A percentile compares a stretch with the other conserved stretches of the same genome.
Evolutionary conservation across 2,329 filamentous ascomycete species (phyloP).

Genomic region (Colletotrichum echinochloae): DNA sequence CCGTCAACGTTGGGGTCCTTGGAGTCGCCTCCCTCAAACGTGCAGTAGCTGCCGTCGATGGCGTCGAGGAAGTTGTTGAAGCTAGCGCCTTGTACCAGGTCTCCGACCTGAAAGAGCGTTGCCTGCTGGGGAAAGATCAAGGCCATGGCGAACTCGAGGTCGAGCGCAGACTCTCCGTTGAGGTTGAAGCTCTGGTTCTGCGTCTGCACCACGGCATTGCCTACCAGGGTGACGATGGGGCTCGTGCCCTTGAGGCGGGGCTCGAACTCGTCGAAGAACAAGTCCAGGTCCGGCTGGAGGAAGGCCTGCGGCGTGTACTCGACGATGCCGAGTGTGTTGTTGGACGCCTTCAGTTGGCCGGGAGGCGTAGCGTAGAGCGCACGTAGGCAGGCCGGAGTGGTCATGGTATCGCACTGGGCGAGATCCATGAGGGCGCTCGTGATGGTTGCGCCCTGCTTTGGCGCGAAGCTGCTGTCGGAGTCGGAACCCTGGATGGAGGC

Average conservation of each 20-base stretch:
- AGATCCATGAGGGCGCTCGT: conserved; percentile 48
- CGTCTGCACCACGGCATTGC: conserved; percentile 59
- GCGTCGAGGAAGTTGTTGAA: conserved; percentile 59
- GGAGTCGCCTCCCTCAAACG: conserved; percentile 53
- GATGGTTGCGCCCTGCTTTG: conserved; percentile 49
- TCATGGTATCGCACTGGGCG: conserved; percentile 62
- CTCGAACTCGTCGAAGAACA: conserved; percentile 60
- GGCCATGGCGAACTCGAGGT: conserved; percentile 66
- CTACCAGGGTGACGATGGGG: conserved; percentile 60
- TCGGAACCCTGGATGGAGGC: conserved; percentile 47
- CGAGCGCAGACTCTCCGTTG: conserved; percentile 63
- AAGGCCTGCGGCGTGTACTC: conserved; percentile 65
- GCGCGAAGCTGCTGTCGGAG: conserved; percentile 44
- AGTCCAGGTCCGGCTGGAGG: conserved; percentile 60
- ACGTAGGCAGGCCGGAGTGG: conserved; percentile 68
- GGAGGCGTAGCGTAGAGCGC: conserved; percentile 60
- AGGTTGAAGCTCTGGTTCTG: conserved; percentile 41
- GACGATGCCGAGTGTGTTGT: conserved; percentile 65
- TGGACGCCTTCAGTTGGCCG: conserved; percentile 48
- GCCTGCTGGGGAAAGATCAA: conserved; percentile 65
- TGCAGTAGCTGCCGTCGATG: conserved; percentile 60
- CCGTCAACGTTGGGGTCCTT: conserved; percentile 52
- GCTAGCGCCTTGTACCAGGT: conserved; percentile 52
- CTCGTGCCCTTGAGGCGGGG: conserved; percentile 56
- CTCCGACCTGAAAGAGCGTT: conserved; percentile 59